Conservation (phyloP, 2,329 filamentous ascomycete species). For the Pyricularia grisea region DNA sequence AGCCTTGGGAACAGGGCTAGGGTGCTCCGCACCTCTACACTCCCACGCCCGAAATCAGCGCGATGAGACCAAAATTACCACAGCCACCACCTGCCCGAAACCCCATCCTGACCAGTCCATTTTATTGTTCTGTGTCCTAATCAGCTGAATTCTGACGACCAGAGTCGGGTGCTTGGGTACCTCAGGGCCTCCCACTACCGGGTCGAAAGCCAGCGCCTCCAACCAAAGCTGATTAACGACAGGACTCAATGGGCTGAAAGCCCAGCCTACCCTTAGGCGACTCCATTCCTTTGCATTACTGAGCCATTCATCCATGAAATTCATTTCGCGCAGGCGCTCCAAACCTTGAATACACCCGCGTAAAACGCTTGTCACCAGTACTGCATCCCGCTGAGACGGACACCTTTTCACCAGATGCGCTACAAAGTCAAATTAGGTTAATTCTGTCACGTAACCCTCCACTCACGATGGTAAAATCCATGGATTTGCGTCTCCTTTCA, state of each 20-base stretch:
- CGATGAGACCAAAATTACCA: neutral
- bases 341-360: neutral
- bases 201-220: neutral
- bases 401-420: neutral
- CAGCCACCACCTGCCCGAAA: neutral
- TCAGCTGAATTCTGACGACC: neutral
- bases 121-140: neutral
- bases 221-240: neutral
- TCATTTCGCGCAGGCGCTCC: neutral
- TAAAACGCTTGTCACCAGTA: neutral
- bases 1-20: neutral
- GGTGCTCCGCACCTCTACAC: neutral
- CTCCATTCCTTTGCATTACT: neutral
- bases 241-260: neutral
- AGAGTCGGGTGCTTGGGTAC: neutral
- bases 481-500: neutral
- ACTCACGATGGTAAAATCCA: neutral
- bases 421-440: neutral
- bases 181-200: neutral
- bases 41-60: neutral
- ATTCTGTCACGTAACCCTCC: neutral
- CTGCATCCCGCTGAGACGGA: neutral
- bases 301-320: neutral
- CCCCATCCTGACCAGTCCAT: neutral
- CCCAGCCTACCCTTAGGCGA: neutral